Base-by-base conservation (phyloP, 306 rosid genomes). In the Trifolium subterraneum region DNA sequence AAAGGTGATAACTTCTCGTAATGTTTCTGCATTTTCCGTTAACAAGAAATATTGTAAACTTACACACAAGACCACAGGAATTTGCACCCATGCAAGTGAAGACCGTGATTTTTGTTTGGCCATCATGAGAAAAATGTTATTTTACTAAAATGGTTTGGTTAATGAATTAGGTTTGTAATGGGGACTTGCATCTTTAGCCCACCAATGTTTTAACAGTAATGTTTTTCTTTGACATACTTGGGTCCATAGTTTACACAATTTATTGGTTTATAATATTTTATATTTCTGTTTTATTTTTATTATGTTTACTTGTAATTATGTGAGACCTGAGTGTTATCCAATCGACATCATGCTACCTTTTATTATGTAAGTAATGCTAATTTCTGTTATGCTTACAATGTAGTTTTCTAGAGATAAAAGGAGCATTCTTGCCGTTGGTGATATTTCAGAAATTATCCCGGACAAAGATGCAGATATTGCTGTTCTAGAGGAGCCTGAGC, bases 401-500 rank as follows among this genome's bases (percentile, higher is more conserved):
- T 83, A 94, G 99, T 91, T 91, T 84, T 48, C 97, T 41, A 63
- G 33, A 67, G 99, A 92, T 74, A 94, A 90, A 83, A 75, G 97
- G 78, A 94, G 99, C 93, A 94, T 94, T 79, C 96, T 94, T 81
- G 87, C 92, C 47, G 89, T 82, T 51, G 99, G 99, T 64, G 99
- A 94, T 86, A 94, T 94, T 66, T 90, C 99, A 18, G 99, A 92
- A 72, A 72, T 88, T 36, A 86, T 94, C 78, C 89, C 92, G 5
- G 89, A 94, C 74, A 86, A 90, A 27, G 84, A 86, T 56, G 92
- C 99, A 23, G 99, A 94, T 84, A 74, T 94, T 80, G 99, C 99
- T 71, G 85, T 94, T 77, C 94, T 94, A 27, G 99, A 94, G 86
- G 99, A 94, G 88, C 99, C 99, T 0, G 99, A 94, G 79, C 97